Base-by-base conservation (phyloP, 2,329 filamentous ascomycete species). In the Ceratocystis destructans region DNA sequence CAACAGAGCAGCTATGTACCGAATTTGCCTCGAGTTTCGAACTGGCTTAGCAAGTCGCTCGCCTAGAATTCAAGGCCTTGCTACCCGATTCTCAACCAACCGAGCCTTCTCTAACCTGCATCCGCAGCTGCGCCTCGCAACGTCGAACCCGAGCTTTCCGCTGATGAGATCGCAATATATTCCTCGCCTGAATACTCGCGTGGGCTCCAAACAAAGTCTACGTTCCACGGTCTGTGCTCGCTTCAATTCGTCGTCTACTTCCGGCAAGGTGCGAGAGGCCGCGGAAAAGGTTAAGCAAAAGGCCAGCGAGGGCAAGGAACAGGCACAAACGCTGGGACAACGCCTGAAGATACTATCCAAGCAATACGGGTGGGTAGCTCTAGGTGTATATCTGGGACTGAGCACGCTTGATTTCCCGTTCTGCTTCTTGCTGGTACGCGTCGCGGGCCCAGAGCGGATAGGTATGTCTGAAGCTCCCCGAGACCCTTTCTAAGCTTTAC, bases 381-480 rank as follows among this genome's bases (percentile, higher is more conserved):
- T 96, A 4, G 93, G 91, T n/a, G 89, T 99, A 15, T 99, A 99
- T 75, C 76, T 96, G 10, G 80, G 80, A 0, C 77, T 99, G 65
- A 92, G 89, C 53, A 87, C 89, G 46, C 77, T 96, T 64, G 94
- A 99, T 76, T 96, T 97, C 70, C 94, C 94, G 0, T 89, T 97
- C 74, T 97, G 93, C 77, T 99, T 96, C 77, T 77, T 96, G 65
- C 84, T 94, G 8, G 94, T 99, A 61, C 83, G 87, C 67, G 78
- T 86, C 64, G 82, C 96, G 1, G 94, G 94, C 17, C 89, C 89
- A 0, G 94, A 99, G 31, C 83, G 83, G 66, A 94, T 99, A 72
- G 92, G 90, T 81, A 76, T 53, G 62, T 61, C 33, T 55, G 25
- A 25, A 25, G 3, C 50, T 5, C 20, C 50, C 8, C 25, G 50